A percentile compares a stretch with the other conserved stretches of the same genome.
Evolutionary conservation across 139 green algal genomes (phyloP).

Genomic region (Chlorella vulgaris): DNA sequence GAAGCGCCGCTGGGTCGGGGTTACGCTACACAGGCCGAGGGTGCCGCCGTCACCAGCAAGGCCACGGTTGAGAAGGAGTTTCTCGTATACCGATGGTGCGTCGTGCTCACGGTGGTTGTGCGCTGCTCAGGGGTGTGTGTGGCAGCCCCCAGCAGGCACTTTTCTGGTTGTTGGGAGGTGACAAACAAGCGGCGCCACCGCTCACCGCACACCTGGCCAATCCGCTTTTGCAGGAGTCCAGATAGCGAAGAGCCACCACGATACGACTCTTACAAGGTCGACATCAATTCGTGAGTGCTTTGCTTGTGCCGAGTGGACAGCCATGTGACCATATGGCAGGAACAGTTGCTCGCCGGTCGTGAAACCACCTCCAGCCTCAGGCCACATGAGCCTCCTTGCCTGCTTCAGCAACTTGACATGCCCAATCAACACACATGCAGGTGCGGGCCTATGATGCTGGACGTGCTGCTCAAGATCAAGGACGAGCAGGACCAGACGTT

Average conservation of each 20-base stretch:
- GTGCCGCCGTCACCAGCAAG: slow-evolving; percentile 40
- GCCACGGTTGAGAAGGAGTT: slow-evolving; percentile 82
- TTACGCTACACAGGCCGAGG: slow-evolving; percentile 1
- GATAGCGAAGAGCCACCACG: slow-evolving; percentile 80
- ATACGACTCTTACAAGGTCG: slow-evolving; percentile 93
- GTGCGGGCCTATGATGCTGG: slow-evolving; percentile 98
- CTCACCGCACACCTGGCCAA: background rate
- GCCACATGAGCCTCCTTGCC: too few species aligned
- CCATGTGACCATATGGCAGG: background rate
- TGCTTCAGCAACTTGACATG: background rate
- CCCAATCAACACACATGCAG: slow-evolving; percentile 52
- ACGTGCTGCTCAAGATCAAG: slow-evolving; percentile 99
- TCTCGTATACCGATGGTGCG: slow-evolving; percentile 76
- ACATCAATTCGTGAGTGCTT: slow-evolving; percentile 78
- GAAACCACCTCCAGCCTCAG: too few species aligned
- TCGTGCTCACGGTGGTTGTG: background rate
- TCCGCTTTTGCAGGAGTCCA: slow-evolving; percentile 78
- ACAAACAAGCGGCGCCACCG: background rate
- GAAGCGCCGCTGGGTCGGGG: background rate
- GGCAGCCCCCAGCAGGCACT: background rate
- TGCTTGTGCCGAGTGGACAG: background rate
- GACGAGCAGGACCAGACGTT: slow-evolving; percentile 94
- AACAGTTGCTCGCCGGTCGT: too few species aligned
- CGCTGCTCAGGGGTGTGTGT: background rate
- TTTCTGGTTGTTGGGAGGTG: background rate